phyloP scores from a whole-genome alignment of 805 yeast genomes.

The Suhomyces sp. region DNA sequence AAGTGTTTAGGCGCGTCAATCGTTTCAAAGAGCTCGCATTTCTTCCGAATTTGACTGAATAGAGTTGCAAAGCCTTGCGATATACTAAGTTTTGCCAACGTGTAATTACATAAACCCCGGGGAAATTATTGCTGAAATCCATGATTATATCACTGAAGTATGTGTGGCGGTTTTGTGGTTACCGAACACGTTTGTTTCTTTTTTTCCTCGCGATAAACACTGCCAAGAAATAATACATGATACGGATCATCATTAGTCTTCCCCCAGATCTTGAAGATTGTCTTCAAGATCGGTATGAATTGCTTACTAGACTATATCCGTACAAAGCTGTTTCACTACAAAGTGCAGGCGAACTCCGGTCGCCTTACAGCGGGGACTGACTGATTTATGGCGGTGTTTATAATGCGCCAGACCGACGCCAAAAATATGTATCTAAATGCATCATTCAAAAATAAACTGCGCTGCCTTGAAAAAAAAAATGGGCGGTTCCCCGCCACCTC shows the following conservation, averaged over 20 bases:
- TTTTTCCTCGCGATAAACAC: not conserved
- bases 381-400: not conserved
- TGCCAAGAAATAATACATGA: not conserved
- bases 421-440: not conserved
- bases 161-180: not conserved
- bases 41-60: not conserved
- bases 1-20: not conserved
- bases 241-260: not conserved
- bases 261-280: not conserved
- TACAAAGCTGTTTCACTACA: not conserved
- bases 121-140: not conserved
- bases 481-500: not conserved
- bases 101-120: not conserved
- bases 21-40: not conserved
- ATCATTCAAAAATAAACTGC: not conserved
- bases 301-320: not conserved
- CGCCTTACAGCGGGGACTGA: not conserved
- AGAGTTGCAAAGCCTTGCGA: not conserved
- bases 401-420: not conserved
- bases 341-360: not conserved
- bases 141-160: not conserved
- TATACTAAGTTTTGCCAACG: not conserved
- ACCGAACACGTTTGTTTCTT: not conserved
- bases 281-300: not conserved
- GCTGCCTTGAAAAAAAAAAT: not conserved